These are phyloP conservation scores for Ceratocystis colombiana DNA, from an alignment of 2,329 filamentous ascomycete species.

Conservation along the genomic window DNA sequence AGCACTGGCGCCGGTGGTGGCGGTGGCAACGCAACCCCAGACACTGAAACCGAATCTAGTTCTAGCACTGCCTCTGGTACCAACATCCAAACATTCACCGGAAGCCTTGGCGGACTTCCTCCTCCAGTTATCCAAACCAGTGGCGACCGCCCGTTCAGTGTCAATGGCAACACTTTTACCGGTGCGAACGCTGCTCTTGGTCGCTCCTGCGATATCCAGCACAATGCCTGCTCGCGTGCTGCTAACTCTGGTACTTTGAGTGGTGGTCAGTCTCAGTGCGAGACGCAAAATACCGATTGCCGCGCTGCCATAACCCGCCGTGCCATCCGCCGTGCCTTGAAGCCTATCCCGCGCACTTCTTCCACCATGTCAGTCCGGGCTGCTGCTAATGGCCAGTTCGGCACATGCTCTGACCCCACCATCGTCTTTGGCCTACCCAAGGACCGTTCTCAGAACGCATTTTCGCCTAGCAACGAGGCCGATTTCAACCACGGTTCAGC, in stretches of 20 bases:
- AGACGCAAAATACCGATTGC: conserved; percentile 37
- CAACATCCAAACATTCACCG: conserved; percentile 41
- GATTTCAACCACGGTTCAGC: conserved; percentile 47
- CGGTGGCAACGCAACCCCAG: not conserved
- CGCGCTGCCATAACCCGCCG: conserved; percentile 27
- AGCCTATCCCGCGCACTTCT: conserved; percentile 4
- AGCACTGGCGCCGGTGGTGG: not conserved
- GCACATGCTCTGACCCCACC: conserved; percentile 39
- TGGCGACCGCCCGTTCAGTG: conserved; percentile 38
- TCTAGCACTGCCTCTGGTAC: conserved; percentile 25
- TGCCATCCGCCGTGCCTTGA: conserved; percentile 21
- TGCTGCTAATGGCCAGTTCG: conserved; percentile 31
- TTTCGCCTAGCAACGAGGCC: conserved; percentile 34
- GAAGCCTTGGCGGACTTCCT: conserved; percentile 35
- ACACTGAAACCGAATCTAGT: conserved; percentile 6
- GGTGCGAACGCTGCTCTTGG: conserved; percentile 38
- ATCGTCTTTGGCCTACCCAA: conserved; percentile 42
- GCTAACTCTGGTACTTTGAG: conserved; percentile 38
- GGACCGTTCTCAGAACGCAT: conserved; percentile 38
- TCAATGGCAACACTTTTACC: conserved; percentile 47
- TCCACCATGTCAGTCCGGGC: not conserved
- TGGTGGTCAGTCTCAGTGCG: conserved; percentile 33
- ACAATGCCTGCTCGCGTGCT: conserved; percentile 42
- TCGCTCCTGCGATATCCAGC: conserved; percentile 42
- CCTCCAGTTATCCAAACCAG: conserved; percentile 36